Evolutionary conservation across 2,329 filamentous ascomycete genomes (phyloP).

Genomic region (Alternaria triticina): DNA sequence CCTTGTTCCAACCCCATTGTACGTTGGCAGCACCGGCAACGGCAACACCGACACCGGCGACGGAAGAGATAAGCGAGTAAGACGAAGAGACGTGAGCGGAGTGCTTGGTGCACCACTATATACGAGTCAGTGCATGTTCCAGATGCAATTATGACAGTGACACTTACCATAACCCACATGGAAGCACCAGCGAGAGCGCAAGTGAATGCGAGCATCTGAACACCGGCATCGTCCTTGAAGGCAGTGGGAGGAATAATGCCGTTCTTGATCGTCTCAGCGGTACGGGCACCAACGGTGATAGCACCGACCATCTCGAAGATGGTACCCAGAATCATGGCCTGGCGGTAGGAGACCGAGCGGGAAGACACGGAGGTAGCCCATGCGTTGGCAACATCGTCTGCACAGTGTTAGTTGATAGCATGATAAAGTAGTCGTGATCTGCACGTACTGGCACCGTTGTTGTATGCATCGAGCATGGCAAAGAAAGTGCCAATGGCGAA

Average conservation of each 20-base stretch:
- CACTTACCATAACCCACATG: conserved; percentile 69
- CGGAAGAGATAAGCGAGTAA: conserved; percentile 59
- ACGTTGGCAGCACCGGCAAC: conserved; percentile 63
- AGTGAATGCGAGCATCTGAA: conserved; percentile 63
- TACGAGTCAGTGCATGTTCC: not conserved
- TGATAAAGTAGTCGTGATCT: not conserved
- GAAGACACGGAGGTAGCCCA: conserved; percentile 85
- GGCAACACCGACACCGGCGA: conserved; percentile 57
- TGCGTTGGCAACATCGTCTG: conserved; percentile 83
- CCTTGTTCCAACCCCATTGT: conserved; percentile 66
- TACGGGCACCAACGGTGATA: conserved; percentile 55
- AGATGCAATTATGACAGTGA: not conserved
- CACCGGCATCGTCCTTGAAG: conserved; percentile 55
- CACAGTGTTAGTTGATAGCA: conserved; percentile 10
- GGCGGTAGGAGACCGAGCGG: conserved; percentile 73
- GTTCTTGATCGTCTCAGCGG: conserved; percentile 80
- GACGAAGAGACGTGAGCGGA: conserved; percentile 70
- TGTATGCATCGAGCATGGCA: conserved; percentile 77
- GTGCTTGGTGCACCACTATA: conserved; percentile 71
- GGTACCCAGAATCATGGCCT: conserved; percentile 60
- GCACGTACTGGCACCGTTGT: conserved; percentile 76
- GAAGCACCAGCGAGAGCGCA: conserved; percentile 68
- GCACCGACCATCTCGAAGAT: conserved; percentile 58
- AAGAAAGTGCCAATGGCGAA: conserved; percentile 79
- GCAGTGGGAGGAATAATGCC: conserved; percentile 59